Evolutionary conservation across 1,139 yeast genomes (phyloP), one percentile per base, ranked within the genome.

Genomic region (Yamadazyma conglobata): DNA sequence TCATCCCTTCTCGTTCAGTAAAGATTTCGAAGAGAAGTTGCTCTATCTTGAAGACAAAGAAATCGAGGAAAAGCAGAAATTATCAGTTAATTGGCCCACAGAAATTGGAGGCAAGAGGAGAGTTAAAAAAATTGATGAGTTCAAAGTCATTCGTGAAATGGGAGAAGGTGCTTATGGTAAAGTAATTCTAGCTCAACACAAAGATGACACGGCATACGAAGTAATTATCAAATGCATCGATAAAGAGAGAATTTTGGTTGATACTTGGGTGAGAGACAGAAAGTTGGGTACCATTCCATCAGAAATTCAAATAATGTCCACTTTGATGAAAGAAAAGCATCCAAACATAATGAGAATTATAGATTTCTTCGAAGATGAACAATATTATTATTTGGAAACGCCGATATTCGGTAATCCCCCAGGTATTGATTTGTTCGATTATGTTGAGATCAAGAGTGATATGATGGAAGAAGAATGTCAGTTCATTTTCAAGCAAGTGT

Each of bases 121-220:
- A 40, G 73, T 73, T 19, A 86, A 86, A 52, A 76, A 77, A 40
- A 73, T 86, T 41, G 53, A 70, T 0, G 95, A 88, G 51, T 91
- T 86, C 48, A 59, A 62, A 4, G 73, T 85, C 1, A 34, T 86
- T 26, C 82, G 84, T 50, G 77, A 80, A 40, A 76, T 91, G 79
- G 98, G 98, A 1, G 94, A 85, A 54, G 98, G 98, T 25, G 96
- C 97, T 0, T 91, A 89, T 50, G 97, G 97, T 10, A 85, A 86
- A 49, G 98, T 91, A 14, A 79, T 83, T 13, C 65, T 88, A 20
- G 95, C 88, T 7, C 74, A 73, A 49, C 85, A 83, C 48, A 74
- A 72, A 27, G 66, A 70, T 15, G 88, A 79, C 40, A 71, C 75
- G 0, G 58, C 59, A 8, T 81, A 85, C 50, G 74, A 70, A 38